phyloP scores from a whole-genome alignment of 345 rosid genomes.

The Eucalyptus erythrocorys region DNA sequence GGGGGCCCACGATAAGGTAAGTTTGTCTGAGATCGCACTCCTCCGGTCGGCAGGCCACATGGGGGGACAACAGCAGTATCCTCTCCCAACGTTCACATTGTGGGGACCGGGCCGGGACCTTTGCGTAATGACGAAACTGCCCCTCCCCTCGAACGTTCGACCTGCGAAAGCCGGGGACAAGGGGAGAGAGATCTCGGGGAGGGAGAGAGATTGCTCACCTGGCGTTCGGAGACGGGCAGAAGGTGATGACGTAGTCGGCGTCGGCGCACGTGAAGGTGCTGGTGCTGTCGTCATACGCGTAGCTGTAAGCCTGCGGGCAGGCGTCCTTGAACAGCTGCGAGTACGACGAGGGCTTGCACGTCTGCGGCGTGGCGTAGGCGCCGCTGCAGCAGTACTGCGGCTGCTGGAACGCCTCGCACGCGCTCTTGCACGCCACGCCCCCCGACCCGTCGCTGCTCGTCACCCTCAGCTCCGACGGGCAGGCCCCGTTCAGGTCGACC shows the following conservation, averaged over 20 bases:
- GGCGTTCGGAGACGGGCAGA: conserved; percentile 79
- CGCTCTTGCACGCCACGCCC: conserved; percentile 80
- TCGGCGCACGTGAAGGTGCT: conserved; percentile 91
- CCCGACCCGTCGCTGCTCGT: conserved; percentile 18
- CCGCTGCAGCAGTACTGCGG: conserved; percentile 89
- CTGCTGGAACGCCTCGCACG: conserved; percentile 75
- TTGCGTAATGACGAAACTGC: background rate
- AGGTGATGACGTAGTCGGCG: conserved; percentile 67
- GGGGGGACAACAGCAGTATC: background rate
- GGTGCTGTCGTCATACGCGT: conserved; percentile 79
- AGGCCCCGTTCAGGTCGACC: conserved; percentile 62
- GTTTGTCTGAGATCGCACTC: background rate
- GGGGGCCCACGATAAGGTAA: background rate
- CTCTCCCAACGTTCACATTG: background rate
- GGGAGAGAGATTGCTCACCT: conserved; percentile 24
- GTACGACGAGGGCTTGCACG: conserved; percentile 73
- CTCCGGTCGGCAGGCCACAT: background rate
- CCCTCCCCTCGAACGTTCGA: background rate
- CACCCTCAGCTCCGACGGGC: conserved; percentile 78
- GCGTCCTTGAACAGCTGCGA: conserved; percentile 62
- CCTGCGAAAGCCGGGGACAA: background rate
- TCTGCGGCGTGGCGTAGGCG: conserved; percentile 48
- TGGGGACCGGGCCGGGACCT: background rate
- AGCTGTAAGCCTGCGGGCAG: conserved; percentile 90
- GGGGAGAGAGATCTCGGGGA: background rate